Evolutionary conservation across 2,329 filamentous ascomycete genomes (phyloP), one percentile per base, ranked within the genome.

Genomic region (Canariomyces notabilis): DNA sequence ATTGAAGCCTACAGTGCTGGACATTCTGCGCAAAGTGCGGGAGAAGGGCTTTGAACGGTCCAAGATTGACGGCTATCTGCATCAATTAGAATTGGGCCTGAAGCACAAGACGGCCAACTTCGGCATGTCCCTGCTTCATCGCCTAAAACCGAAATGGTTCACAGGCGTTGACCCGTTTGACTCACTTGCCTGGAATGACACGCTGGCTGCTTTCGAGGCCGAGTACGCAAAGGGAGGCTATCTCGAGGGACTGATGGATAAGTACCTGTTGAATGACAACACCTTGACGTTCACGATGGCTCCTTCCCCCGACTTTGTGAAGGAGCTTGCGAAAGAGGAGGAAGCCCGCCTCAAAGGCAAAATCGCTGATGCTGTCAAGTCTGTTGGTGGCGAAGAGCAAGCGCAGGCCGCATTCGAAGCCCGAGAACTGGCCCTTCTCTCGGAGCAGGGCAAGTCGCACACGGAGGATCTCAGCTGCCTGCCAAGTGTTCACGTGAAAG

Each of bases 51-150:
- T 98, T 57, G 89, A 93, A 49, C 76, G 83, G 59, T 81, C 83
- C 57, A 98, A 98, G 67, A 88, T 98, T 49, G 88, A 95, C 53
- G 93, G 93, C 2, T 86, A 94, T 53, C 75, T 98, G 44, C 93
- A 98, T 64, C 91, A 97, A 65, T 70, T 97, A 4, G 93, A 98
- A 63, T 76, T 98, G n/a, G 78, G 83, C 0, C 70, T 97, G 39
- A 96, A 96, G 69, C 89, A 98, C 70, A 97, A 97, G 73, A 96
- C 89, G 1, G 88, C 93, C 44, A 89, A 86, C 59, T 98, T 98
- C 61, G 93, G 93, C 12, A 88, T 96, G 75, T 83, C 84, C 15
- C 79, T 97, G 43, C 80, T 98, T 66, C 88, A 95, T 57, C 82
- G 91, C 34, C 75, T 96, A 6, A 87, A 95, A 62, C 85, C 89